These are phyloP conservation scores for Sclerotiophoma versabilis DNA, from an alignment of 2,329 filamentous ascomycete species.

Conservation along the genomic window DNA sequence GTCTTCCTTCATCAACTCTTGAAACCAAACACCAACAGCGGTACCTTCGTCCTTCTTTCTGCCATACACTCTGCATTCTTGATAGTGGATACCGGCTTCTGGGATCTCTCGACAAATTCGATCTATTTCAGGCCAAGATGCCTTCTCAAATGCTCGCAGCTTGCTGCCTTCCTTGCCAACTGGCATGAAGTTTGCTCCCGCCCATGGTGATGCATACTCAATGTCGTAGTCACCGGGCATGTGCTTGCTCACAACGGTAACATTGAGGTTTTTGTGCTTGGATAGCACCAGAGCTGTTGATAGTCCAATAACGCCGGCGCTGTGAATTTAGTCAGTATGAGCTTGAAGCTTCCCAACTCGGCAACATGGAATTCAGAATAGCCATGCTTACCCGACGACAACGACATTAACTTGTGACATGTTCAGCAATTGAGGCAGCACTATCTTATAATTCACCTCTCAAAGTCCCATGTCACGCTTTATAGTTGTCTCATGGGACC, in stretches of 20 bases:
- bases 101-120: constrained; percentile 65
- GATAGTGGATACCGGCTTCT: constrained; percentile 82
- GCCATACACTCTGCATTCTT: constrained; percentile 65
- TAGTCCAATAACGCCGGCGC: constrained; percentile 70
- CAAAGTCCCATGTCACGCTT: background rate
- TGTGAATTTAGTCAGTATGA: constrained; percentile 40
- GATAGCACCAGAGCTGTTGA: constrained; percentile 70
- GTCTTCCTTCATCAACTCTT: constrained; percentile 69
- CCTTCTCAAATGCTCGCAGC: constrained; percentile 51
- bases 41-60: constrained; percentile 69
- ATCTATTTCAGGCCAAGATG: constrained; percentile 55
- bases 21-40: constrained; percentile 65
- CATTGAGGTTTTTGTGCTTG: constrained; percentile 60
- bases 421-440: background rate
- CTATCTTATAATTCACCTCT: background rate
- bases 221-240: constrained; percentile 94
- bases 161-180: constrained; percentile 52
- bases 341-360: background rate
- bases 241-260: constrained; percentile 82
- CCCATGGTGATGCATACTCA: constrained; percentile 89
- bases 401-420: constrained; percentile 49
- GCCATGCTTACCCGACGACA: constrained; percentile 55
- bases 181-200: constrained; percentile 79
- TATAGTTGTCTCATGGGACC: constrained; percentile 7
- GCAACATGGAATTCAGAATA: constrained; percentile 6